Evolutionary conservation across 176 grass and related monocot species (phyloP), one percentile per base, ranked within the genome.

Genomic region (Canna indica): DNA sequence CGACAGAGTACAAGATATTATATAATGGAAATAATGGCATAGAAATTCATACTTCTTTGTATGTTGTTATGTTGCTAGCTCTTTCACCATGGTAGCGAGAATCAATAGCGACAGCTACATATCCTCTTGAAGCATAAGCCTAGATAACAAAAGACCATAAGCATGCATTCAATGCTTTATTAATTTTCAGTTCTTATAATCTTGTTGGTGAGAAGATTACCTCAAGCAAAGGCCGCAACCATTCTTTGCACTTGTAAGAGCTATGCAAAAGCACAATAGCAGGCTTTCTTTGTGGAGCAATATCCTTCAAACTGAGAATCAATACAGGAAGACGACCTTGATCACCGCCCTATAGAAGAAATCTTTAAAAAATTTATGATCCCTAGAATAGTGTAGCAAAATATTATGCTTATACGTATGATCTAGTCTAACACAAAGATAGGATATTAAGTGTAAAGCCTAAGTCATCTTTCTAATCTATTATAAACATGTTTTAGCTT

Each of bases 201-300:
- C 20, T n/a, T 36, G 20, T 66, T 60, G 1, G 35, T 16, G 22
- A n/a, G 5, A 33, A 63, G 24, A 32, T 80, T 79, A 97, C 93
- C 88, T 92, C 88, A 45, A 97, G 89, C 68, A 97, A 72, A 11
- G 86, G 93, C 1, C 75, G 83, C 75, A 92, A 22, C 93, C 93
- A 97, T 79, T 97, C 93, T 71, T 97, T 97, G 77, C 88, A 90
- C 78, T 91, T 84, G 80, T 97, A 97, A 30, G 88, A 92, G 86
- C 88, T 92, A 83, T 92, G 93, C 64, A 97, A 72, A 58, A 97
- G 60, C 47, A 97, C 93, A 67, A 90, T 77, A 72, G 71, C 84
- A 77, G 93, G 93, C 24, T 79, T 97, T 72, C 75, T 87, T 83
- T 71, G 77, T 78, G 82, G 72, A 56, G 39, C 3, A 60, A 53